Evolutionary conservation across 495 filamentous ascomycete genomes (phyloP), one percentile per base, ranked within the genome.

Genomic region (Tuber melanosporum): DNA sequence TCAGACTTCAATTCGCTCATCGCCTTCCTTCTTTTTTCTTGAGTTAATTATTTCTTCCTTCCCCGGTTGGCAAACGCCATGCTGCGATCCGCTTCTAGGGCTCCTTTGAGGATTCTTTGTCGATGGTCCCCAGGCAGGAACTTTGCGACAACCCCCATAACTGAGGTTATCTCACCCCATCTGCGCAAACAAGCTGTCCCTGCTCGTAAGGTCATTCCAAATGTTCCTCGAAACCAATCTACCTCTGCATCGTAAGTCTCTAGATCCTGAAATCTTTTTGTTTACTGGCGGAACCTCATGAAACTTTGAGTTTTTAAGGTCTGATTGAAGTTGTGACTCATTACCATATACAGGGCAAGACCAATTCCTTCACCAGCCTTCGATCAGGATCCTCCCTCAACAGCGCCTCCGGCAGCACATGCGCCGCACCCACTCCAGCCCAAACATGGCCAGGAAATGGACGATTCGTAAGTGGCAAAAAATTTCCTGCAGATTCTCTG

Each of bases 341-440:
- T 79, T 74, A 62, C 73, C 76, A 74, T 72, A 82, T 77, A 73
- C 79, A 83, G 81, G 73, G 78, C 85, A 49, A 86, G 89, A 80
- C 88, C 89, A 70, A 87, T 86, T 26, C 90, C 92, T n/a, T 91
- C 90, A 79, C 90, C 91, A 73, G 85, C 91, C 0, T 93, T 93
- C 86, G 92, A 93, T 81, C 88, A 88, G 82, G 89, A 90, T 80
- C 86, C 84, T 76, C 85, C 85, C 74, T 86, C 84, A 76, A 88
- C 73, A 83, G 84, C 73, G 82, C 84, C 70, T 82, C 80, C 76
- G 84, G 84, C 81, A 84, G 81, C 77, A 32, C 78, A 89, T 86
- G 85, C 91, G 86, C 88, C 94, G 75, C 92, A 93, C 80, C 91
- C 92, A 76, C 86, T 94, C 74, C 88, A 90, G 74, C 88, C 89